Percentiles rank a stretch among this genome's conserved stretches.
phyloP scores from a whole-genome alignment of 2,329 filamentous ascomycete genomes.

The Orbilia blumenaviensis region DNA sequence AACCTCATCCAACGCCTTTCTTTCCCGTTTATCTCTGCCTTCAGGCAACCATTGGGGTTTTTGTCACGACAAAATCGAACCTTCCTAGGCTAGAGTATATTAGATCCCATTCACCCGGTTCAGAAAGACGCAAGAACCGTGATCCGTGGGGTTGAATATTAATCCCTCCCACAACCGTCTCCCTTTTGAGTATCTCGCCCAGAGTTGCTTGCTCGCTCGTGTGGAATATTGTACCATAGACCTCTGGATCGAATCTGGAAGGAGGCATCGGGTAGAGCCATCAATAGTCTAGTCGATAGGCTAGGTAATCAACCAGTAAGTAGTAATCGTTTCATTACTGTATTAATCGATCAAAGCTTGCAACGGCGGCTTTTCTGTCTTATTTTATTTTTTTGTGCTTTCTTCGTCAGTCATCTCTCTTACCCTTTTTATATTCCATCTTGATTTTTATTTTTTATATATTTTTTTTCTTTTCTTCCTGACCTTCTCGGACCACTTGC shows the following conservation, averaged over 20 bases:
- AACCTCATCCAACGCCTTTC: not conserved
- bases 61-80: not conserved
- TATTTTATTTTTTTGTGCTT: conserved; percentile 7
- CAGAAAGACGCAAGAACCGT: not conserved
- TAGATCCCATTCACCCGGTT: conserved; percentile 15
- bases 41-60: not conserved
- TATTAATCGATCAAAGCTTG: conserved; percentile 6
- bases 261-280: not conserved
- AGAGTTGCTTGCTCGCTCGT: not conserved
- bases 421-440: conserved; percentile 26
- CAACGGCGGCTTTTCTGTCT: conserved; percentile 16
- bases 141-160: conserved; percentile 4
- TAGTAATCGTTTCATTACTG: conserved; percentile 10
- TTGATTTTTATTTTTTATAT: conserved; percentile 4
- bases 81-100: conserved; percentile 7
- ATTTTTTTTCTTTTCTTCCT: not conserved
- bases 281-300: not conserved
- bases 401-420: not conserved
- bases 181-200: not conserved
- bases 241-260: not conserved
- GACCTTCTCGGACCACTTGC: conserved; percentile 4
- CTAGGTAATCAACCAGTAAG: not conserved
- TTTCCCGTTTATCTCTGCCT: not conserved
- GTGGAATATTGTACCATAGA: not conserved
- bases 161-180: not conserved